phyloP scores from a whole-genome alignment of 2,329 filamentous ascomycete genomes.

The Fonsecaea pugnacius region DNA sequence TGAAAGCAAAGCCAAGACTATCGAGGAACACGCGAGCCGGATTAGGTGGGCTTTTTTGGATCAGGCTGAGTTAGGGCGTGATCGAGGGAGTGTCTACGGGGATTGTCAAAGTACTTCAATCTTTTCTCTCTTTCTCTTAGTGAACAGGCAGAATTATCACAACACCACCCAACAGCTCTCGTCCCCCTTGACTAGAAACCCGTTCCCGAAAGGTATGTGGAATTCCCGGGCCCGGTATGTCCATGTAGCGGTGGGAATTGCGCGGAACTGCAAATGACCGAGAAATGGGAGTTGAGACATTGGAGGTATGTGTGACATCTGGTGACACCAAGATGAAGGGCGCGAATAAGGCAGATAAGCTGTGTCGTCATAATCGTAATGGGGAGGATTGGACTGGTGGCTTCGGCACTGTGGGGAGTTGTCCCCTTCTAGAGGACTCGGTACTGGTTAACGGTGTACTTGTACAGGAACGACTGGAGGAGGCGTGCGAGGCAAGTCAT shows the following conservation, averaged over 20 bases:
- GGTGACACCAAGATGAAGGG: not conserved
- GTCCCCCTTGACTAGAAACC: not conserved
- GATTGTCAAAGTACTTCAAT: constrained; percentile 6
- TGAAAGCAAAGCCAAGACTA: constrained; percentile 9
- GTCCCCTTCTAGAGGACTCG: no score
- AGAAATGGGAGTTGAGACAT: not conserved
- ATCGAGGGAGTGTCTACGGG: not conserved
- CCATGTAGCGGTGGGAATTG: not conserved
- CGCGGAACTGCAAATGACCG: not conserved
- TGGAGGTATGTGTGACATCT: not conserved
- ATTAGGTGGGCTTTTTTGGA: constrained; percentile 23
- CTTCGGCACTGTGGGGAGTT: not conserved
- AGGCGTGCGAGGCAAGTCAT: no score
- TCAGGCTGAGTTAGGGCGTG: constrained; percentile 21
- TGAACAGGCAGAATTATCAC: constrained; percentile 14
- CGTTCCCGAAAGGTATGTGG: not conserved
- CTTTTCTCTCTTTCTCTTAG: constrained; percentile 3
- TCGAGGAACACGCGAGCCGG: constrained; percentile 14
- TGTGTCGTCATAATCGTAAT: not conserved
- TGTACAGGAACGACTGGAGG: no score
- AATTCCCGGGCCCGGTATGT: not conserved
- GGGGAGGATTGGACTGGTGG: not conserved
- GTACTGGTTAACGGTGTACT: not conserved
- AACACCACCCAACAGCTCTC: not conserved
- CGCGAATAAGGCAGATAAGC: not conserved